Evolutionary conservation across 2,329 filamentous ascomycete species (phyloP).

Genomic region (Dactylellina haptotyla): DNA sequence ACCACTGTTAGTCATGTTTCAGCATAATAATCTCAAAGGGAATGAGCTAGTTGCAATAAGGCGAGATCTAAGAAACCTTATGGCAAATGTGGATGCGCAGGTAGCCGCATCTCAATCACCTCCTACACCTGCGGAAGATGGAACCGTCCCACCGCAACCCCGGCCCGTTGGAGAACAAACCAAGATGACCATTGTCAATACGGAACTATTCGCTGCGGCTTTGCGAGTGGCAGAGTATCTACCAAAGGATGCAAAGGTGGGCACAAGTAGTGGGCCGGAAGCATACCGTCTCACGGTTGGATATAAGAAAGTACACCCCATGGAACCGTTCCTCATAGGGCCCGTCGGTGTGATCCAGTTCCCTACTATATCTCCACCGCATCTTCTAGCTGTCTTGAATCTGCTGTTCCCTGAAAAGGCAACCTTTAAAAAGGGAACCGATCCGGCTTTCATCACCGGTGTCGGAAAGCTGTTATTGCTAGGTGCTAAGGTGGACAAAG

Average conservation of each 20-base stretch:
- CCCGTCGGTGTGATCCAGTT: constrained; percentile 83
- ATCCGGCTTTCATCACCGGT: constrained; percentile 79
- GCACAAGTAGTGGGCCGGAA: constrained; percentile 56
- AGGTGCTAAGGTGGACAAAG: constrained; percentile 81
- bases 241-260: constrained; percentile 48
- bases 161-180: constrained; percentile 68
- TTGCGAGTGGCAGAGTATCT: constrained; percentile 87
- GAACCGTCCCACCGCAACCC: constrained; percentile 17
- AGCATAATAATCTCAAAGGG: constrained; percentile 79
- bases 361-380: constrained; percentile 81
- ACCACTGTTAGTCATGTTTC: constrained; percentile 86
- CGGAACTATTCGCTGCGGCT: constrained; percentile 86
- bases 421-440: constrained; percentile 80
- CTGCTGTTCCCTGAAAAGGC: constrained; percentile 87
- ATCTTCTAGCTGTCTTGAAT: constrained; percentile 82
- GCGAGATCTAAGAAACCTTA: constrained; percentile 72
- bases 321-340: constrained; percentile 81
- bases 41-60: constrained; percentile 78
- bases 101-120: constrained; percentile 15
- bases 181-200: constrained; percentile 80
- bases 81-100: constrained; percentile 71
- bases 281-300: constrained; percentile 66
- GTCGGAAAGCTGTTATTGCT: constrained; percentile 87
- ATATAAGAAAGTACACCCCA: constrained; percentile 68
- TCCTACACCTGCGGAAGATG: constrained; percentile 29